A percentile compares a stretch with the other conserved stretches of the same genome.
Conservation (phyloP, 495 filamentous ascomycete species). For the Acidomyces sp. region DNA sequence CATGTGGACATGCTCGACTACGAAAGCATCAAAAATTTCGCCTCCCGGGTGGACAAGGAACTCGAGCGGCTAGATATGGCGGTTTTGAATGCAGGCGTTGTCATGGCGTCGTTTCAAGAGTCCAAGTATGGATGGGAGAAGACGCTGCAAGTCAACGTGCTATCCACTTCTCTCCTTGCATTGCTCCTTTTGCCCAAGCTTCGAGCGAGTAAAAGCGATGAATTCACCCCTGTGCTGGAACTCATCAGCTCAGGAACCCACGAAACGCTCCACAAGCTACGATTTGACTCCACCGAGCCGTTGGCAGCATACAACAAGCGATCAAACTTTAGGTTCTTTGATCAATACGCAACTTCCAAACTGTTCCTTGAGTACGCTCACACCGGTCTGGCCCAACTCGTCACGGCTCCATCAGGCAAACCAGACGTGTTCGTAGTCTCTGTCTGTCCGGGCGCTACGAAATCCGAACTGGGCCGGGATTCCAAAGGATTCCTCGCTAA, state of each 20-base stretch:
- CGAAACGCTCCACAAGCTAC: slow-evolving; percentile 3
- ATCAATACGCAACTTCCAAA: slow-evolving; percentile 10
- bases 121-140: slow-evolving; percentile 39
- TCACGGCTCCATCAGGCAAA: background rate
- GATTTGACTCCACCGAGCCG: background rate
- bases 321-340: background rate
- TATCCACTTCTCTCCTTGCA: slow-evolving; percentile 44
- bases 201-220: slow-evolving; percentile 4
- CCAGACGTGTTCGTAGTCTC: slow-evolving; percentile 17
- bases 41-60: slow-evolving; percentile 5
- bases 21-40: slow-evolving; percentile 20
- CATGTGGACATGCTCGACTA: slow-evolving; percentile 20
- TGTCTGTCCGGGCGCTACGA: slow-evolving; percentile 17
- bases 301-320: slow-evolving; percentile 9
- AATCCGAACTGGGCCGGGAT: slow-evolving; percentile 15
- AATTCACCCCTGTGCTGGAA: slow-evolving; percentile 14
- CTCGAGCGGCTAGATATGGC: slow-evolving; percentile 19
- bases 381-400: slow-evolving; percentile 4
- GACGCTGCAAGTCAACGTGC: slow-evolving; percentile 44
- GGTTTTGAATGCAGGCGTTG: slow-evolving; percentile 20
- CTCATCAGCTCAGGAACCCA: slow-evolving; percentile 11
- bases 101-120: background rate
- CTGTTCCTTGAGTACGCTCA: slow-evolving; percentile 12
- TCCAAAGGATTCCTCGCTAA: background rate
- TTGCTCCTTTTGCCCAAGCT: slow-evolving; percentile 41